Evolutionary conservation across 2,329 filamentous ascomycete species (phyloP).

Genomic region (Ophiostoma novo-ulmi): DNA sequence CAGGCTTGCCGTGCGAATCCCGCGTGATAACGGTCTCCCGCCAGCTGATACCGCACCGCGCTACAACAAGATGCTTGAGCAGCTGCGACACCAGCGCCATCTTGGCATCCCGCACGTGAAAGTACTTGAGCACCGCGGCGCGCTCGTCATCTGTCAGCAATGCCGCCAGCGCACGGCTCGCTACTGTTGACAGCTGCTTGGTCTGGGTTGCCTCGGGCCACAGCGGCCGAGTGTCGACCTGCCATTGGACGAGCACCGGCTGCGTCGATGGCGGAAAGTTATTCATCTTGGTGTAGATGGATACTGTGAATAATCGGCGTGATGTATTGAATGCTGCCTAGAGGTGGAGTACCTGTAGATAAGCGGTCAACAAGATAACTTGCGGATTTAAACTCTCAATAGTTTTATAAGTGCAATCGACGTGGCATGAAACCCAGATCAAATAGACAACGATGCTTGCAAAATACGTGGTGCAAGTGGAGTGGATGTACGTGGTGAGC

Average conservation of each 20-base stretch:
- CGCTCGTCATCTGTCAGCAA: conserved; percentile 54
- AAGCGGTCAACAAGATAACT: neutral
- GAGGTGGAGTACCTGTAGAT: neutral
- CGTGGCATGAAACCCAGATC: neutral
- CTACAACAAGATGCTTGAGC: conserved; percentile 66
- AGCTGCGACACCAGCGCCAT: conserved; percentile 68
- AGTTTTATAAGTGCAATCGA: neutral
- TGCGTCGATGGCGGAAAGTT: neutral
- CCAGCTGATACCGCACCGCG: conserved; percentile 56
- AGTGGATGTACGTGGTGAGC: conserved; percentile 9
- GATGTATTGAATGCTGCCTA: neutral
- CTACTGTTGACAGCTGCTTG: conserved; percentile 43
- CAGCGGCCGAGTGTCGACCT: conserved; percentile 55
- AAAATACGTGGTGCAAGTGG: conserved; percentile 7
- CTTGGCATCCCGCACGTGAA: conserved; percentile 66
- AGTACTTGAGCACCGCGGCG: conserved; percentile 53
- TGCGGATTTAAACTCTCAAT: neutral
- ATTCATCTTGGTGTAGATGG: neutral
- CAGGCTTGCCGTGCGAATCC: conserved; percentile 51
- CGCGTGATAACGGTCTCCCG: conserved; percentile 51
- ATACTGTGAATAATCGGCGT: too few relatives aligned
- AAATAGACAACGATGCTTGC: neutral
- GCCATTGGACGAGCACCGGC: conserved; percentile 52
- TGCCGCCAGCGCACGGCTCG: conserved; percentile 45
- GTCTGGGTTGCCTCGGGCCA: conserved; percentile 52